Evolutionary conservation across 1,284 basidiomycete species (phyloP).

Genomic region (Ustilago cynodontis): DNA sequence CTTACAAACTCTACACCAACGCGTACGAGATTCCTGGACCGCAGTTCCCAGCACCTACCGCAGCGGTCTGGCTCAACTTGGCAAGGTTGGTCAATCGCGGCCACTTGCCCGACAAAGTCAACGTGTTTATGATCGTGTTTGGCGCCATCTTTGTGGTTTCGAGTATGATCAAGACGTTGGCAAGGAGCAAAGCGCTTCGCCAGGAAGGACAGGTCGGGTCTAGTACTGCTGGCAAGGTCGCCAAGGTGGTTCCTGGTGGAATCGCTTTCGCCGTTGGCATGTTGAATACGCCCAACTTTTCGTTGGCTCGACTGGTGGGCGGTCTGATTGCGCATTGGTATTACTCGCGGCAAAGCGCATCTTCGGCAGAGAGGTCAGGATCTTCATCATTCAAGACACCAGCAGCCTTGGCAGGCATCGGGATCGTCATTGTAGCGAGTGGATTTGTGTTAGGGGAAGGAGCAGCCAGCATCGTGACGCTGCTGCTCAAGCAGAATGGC

Average conservation of each 20-base stretch:
- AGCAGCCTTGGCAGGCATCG: conserved; percentile 74
- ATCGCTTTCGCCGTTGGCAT: conserved; percentile 77
- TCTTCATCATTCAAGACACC: conserved; percentile 4
- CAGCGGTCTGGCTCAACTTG: conserved; percentile 83
- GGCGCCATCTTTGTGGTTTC: conserved; percentile 73
- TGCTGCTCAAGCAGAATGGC: conserved; percentile 81
- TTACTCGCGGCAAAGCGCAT: conserved; percentile 41
- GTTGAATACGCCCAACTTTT: conserved; percentile 94
- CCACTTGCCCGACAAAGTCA: conserved; percentile 81
- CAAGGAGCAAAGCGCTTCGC: conserved; percentile 63
- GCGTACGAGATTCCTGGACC: conserved; percentile 83
- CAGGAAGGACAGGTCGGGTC: conserved; percentile 15
- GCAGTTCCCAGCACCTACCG: conserved; percentile 91
- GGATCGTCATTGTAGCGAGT: conserved; percentile 87
- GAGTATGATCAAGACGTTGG: conserved; percentile 76
- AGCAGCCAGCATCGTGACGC: conserved; percentile 83
- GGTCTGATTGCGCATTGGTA: conserved; percentile 79
- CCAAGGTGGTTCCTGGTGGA: conserved; percentile 49
- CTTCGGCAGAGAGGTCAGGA: neutral
- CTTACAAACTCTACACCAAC: conserved; percentile 86
- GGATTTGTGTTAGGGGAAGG: conserved; percentile 95
- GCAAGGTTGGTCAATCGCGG: conserved; percentile 87
- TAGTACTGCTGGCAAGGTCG: conserved; percentile 30
- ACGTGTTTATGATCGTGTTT: conserved; percentile 83
- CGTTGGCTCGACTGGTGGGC: conserved; percentile 88